phyloP scores from a whole-genome alignment of 495 filamentous ascomycete genomes.

The Xylaria cubensis region DNA sequence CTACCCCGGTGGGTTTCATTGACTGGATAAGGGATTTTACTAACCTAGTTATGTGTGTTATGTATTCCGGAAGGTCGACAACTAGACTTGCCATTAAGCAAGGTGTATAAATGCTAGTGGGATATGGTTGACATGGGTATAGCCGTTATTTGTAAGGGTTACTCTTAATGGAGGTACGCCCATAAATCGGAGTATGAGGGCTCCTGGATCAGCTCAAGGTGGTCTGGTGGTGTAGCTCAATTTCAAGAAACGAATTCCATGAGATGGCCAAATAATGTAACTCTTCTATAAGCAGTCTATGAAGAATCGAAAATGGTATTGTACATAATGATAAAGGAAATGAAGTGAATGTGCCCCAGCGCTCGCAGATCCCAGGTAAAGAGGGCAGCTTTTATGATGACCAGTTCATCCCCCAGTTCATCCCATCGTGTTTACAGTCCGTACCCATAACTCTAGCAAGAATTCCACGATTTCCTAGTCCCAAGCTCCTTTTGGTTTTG shows the following conservation, averaged over 20 bases:
- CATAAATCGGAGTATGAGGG: not conserved
- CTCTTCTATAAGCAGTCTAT: constrained; percentile 26
- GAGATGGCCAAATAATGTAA: constrained; percentile 7
- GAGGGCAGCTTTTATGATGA: constrained; percentile 6
- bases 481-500: constrained; percentile 16
- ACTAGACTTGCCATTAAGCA: not conserved
- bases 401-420: constrained; percentile 10
- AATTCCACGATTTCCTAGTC: not conserved
- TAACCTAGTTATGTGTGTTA: not conserved
- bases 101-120: not conserved
- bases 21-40: not conserved
- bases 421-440: constrained; percentile 15
- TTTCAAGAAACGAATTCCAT: not conserved
- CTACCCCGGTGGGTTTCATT: not conserved
- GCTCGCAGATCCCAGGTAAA: not conserved
- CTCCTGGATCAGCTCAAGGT: not conserved
- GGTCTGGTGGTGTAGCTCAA: not conserved
- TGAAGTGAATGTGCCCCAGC: constrained; percentile 5
- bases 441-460: not conserved
- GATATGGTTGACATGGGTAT: not conserved
- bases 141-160: not conserved
- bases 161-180: not conserved
- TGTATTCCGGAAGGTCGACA: not conserved
- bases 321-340: constrained; percentile 23
- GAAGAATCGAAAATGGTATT: constrained; percentile 16